Evolutionary conservation across 371 early-diverging fungal species (phyloP).

Genomic region (Furculomyces boomerangus): DNA sequence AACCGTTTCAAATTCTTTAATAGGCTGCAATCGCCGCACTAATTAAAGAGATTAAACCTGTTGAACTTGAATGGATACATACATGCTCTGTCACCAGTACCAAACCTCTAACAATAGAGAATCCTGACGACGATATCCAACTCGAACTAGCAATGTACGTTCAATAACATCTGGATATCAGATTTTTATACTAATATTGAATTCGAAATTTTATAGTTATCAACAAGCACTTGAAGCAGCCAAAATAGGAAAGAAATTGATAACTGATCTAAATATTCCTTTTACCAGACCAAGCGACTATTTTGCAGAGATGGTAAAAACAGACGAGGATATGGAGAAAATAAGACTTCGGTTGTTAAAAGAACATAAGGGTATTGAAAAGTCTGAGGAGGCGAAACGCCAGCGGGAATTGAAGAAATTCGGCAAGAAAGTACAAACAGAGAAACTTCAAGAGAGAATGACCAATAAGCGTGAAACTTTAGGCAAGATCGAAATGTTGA

Average conservation of each 20-base stretch:
- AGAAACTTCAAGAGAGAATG: constrained; percentile 63
- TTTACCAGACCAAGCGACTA: constrained; percentile 76
- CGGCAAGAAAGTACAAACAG: constrained; percentile 89
- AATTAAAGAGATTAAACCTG: constrained; percentile 43
- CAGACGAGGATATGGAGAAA: constrained; percentile 81
- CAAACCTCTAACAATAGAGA: constrained; percentile 29
- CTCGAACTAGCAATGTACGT: constrained; percentile 81
- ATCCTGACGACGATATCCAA: constrained; percentile 67
- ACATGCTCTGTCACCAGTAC: constrained; percentile 49
- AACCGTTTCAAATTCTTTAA: background rate
- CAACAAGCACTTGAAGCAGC: constrained; percentile 74
- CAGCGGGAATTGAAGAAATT: constrained; percentile 83
- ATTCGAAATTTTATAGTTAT: constrained; percentile 1
- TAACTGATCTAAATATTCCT: constrained; percentile 42
- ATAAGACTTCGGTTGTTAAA: constrained; percentile 66
- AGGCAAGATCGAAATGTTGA: constrained; percentile 78
- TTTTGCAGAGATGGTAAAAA: constrained; percentile 92
- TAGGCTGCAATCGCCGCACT: constrained; percentile 36
- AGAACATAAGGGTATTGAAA: constrained; percentile 58
- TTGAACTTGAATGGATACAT: constrained; percentile 62
- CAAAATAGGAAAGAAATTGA: constrained; percentile 32
- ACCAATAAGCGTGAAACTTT: constrained; percentile 62
- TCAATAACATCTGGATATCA: no score
- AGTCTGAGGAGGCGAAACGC: constrained; percentile 66
- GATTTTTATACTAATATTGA: background rate